These are phyloP conservation scores for Closterium sp. DNA, from an alignment of 139 green algal species.

Conservation along the genomic window DNA sequence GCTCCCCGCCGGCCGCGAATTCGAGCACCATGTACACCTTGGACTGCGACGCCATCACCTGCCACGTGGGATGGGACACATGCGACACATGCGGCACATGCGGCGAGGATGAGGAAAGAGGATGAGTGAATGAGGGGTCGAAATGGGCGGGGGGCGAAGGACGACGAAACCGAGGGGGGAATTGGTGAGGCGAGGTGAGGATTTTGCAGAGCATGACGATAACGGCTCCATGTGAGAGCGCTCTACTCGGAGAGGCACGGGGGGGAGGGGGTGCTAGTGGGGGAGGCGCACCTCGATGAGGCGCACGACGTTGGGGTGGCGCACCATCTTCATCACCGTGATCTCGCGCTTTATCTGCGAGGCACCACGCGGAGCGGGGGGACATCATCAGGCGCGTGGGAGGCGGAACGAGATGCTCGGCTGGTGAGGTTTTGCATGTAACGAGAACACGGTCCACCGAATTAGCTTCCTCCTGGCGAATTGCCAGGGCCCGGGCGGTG, in stretches of 20 bases:
- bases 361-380: too few species aligned
- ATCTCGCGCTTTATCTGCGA: constrained; percentile 66
- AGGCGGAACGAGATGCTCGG: too few species aligned
- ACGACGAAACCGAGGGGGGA: neutral
- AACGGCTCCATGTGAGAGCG: too few species aligned
- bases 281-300: constrained; percentile 55
- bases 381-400: too few species aligned
- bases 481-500: too few species aligned
- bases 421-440: too few species aligned
- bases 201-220: too few species aligned
- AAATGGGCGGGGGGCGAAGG: neutral
- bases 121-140: neutral
- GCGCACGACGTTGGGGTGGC: constrained; percentile 66
- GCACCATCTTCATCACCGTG: constrained; percentile 59
- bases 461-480: too few species aligned
- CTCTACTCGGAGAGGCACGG: neutral
- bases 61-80: neutral
- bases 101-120: neutral
- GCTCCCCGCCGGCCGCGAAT: constrained; percentile 66
- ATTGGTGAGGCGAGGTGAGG: neutral
- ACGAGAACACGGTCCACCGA: too few species aligned
- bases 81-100: too few species aligned
- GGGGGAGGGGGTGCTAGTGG: neutral
- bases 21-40: constrained; percentile 80
- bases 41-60: constrained; percentile 63